A percentile compares a stretch with the other conserved stretches of the same genome.
Conservation (phyloP, 148 eudicot genomes). For the Fagopyrum esculentum region DNA sequence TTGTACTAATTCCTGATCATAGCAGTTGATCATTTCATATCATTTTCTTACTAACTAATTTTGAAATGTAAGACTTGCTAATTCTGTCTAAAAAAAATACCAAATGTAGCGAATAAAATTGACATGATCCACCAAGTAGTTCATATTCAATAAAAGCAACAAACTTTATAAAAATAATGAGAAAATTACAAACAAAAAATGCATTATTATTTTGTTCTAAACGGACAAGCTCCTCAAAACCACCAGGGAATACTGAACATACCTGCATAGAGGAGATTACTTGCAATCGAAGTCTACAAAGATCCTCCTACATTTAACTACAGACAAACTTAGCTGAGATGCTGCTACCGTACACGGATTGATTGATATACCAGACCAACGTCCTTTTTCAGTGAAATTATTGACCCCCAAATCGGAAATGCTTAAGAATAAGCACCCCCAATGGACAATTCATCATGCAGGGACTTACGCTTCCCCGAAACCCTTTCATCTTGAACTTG, state of each 20-base stretch:
- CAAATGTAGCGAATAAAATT: not conserved
- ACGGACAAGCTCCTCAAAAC: not conserved
- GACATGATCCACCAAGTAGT: not conserved
- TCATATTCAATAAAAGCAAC: not conserved
- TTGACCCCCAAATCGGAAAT: conserved; percentile 4
- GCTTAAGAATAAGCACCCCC: conserved; percentile 1
- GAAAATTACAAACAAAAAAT: not conserved
- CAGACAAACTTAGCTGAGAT: not conserved
- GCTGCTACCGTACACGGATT: not conserved
- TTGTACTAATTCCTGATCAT: not conserved
- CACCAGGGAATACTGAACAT: not conserved
- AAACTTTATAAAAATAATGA: not conserved
- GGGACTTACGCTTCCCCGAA: not conserved
- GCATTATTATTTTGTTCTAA: not conserved
- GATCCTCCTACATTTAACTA: not conserved
- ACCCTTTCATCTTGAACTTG: not conserved
- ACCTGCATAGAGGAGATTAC: conserved; percentile 1
- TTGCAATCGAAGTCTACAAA: not conserved
- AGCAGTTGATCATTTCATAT: not conserved
- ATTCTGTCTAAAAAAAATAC: not conserved
- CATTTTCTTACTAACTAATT: not conserved
- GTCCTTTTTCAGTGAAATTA: not conserved
- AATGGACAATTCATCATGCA: not conserved
- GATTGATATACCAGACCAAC: not conserved
- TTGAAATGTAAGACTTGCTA: not conserved